phyloP scores from a whole-genome alignment of 2,329 filamentous ascomycete genomes.

The Talaromyces sp. region DNA sequence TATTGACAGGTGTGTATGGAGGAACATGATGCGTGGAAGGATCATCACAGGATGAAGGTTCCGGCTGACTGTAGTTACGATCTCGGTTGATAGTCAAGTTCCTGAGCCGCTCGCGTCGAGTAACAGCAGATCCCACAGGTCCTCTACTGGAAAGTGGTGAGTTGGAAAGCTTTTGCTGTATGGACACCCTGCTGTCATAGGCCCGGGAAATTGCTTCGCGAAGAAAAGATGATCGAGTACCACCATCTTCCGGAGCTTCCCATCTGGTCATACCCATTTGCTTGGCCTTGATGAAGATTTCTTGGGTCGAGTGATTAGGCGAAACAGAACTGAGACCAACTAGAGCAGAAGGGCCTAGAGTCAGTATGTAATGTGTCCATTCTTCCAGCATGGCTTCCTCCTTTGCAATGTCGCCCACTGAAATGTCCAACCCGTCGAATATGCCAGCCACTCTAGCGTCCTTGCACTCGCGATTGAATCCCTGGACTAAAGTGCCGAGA shows the following conservation, averaged over 20 bases:
- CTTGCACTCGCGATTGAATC: constrained; percentile 52
- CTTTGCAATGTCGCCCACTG: constrained; percentile 35
- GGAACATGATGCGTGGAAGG: constrained; percentile 2
- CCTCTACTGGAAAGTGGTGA: constrained; percentile 14
- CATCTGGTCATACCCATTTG: constrained; percentile 56
- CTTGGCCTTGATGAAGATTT: constrained; percentile 52
- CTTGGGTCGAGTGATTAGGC: constrained; percentile 36
- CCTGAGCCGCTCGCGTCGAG: not conserved
- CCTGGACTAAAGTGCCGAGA: constrained; percentile 53
- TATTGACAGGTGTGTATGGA: not conserved
- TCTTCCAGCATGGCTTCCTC: constrained; percentile 58
- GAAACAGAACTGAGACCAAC: constrained; percentile 48
- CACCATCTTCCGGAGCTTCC: constrained; percentile 46
- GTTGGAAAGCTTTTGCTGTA: not conserved
- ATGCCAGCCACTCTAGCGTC: constrained; percentile 56
- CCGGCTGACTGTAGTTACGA: not conserved
- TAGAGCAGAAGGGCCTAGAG: constrained; percentile 55
- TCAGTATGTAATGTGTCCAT: constrained; percentile 59
- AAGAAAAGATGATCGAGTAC: constrained; percentile 55
- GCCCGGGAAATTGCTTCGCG: constrained; percentile 58
- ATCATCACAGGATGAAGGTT: constrained; percentile 3
- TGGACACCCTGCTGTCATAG: constrained; percentile 48
- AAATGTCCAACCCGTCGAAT: constrained; percentile 53
- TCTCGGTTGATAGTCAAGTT: not conserved
- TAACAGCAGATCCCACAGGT: constrained; percentile 9